Evolutionary conservation across 441 rosid genomes (phyloP).

Genomic region (Euphorbia schlechtendalii): DNA sequence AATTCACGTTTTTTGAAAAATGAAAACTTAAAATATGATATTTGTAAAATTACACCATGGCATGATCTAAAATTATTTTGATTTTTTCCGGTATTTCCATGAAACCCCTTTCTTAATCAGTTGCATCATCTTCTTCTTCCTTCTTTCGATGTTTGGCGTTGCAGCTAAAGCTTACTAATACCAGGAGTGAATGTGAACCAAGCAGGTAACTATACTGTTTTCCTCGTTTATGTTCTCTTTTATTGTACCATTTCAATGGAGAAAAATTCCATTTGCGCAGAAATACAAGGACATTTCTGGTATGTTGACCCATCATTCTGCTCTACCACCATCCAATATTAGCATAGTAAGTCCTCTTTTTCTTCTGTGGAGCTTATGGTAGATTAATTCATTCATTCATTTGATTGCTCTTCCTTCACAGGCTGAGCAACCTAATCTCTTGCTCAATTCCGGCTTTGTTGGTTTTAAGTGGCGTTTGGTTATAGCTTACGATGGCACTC

Average conservation of each 20-base stretch:
- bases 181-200: too few species aligned
- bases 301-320: neutral
- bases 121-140: too few species aligned
- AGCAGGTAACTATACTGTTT: too few species aligned
- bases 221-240: neutral
- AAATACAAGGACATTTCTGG: neutral
- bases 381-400: neutral
- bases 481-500: conserved; percentile 78
- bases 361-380: too few species aligned
- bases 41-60: too few species aligned
- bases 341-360: neutral
- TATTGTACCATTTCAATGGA: neutral
- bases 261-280: neutral
- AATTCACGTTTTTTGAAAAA: too few species aligned
- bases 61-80: too few species aligned
- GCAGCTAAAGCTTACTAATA: too few species aligned
- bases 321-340: neutral
- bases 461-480: conserved; percentile 76
- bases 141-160: too few species aligned
- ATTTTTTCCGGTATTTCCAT: too few species aligned
- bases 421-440: conserved; percentile 14
- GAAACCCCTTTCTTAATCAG: too few species aligned
- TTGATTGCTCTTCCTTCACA: neutral
- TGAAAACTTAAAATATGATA: too few species aligned
- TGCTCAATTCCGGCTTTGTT: conserved; percentile 23